Conservation (phyloP, 2,329 filamentous ascomycete species). For the Nemania sp. region DNA sequence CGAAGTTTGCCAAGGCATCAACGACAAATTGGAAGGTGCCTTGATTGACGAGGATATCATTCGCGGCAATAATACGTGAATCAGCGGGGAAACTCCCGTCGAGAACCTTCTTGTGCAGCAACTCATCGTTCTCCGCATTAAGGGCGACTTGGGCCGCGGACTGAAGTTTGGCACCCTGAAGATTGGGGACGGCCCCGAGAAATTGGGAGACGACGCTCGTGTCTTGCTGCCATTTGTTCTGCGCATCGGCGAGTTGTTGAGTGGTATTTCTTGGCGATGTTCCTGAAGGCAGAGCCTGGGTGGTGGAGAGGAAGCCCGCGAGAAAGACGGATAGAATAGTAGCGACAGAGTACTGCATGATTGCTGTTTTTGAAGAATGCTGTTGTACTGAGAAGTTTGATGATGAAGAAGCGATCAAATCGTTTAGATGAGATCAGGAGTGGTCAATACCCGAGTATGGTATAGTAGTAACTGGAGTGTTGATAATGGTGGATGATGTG, state of each 20-base stretch:
- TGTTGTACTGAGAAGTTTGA: not conserved
- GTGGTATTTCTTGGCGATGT: not conserved
- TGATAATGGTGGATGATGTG: not conserved
- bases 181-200: conserved; percentile 12
- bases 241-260: conserved; percentile 16
- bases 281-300: conserved; percentile 4
- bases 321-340: conserved; percentile 9
- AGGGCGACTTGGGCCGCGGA: conserved; percentile 15
- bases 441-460: too few relatives aligned
- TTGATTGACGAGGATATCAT: conserved; percentile 18
- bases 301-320: conserved; percentile 1
- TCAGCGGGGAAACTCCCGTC: conserved; percentile 11
- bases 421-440: not conserved
- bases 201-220: conserved; percentile 24
- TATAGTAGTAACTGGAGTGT: not conserved
- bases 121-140: conserved; percentile 23
- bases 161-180: conserved; percentile 4
- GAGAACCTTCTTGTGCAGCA: conserved; percentile 21
- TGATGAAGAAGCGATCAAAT: not conserved
- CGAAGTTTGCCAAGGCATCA: conserved; percentile 12
- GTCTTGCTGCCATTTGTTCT: conserved; percentile 19
- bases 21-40: conserved; percentile 24
- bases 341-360: conserved; percentile 13
- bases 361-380: not conserved
- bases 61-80: conserved; percentile 3